A percentile compares a stretch with the other conserved stretches of the same genome.
These are phyloP conservation scores for Nosema muscidifuracis DNA, from an alignment of 371 early-diverging fungal genomes.

Conservation along the genomic window DNA sequence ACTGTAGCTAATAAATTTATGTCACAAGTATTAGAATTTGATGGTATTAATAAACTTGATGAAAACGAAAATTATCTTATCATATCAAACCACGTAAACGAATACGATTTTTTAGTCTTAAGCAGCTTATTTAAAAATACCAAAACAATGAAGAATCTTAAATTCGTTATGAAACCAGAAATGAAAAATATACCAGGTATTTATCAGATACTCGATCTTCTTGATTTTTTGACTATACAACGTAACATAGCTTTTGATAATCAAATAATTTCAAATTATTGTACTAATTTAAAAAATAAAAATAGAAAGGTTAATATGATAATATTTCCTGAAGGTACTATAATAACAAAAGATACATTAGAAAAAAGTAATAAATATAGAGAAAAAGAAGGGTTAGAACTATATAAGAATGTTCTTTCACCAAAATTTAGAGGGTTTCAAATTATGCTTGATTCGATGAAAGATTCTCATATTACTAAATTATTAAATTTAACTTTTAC, in stretches of 20 bases:
- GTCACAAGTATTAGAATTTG: not conserved
- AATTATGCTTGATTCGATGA: slow-evolving; percentile 19
- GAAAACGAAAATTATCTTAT: slow-evolving; percentile 34
- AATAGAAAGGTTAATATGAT: slow-evolving; percentile 43
- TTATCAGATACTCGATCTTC: slow-evolving; percentile 43
- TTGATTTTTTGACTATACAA: slow-evolving; percentile 52
- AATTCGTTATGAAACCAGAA: slow-evolving; percentile 52
- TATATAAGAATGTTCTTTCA: slow-evolving; percentile 68
- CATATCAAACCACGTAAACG: slow-evolving; percentile 59
- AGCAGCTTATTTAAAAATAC: slow-evolving; percentile 27
- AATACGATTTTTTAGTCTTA: slow-evolving; percentile 56
- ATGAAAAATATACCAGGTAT: slow-evolving; percentile 51
- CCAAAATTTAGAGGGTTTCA: slow-evolving; percentile 73
- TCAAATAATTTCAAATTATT: slow-evolving; percentile 47
- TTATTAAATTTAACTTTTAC: slow-evolving; percentile 59
- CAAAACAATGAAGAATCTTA: slow-evolving; percentile 21
- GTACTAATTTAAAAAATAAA: slow-evolving; percentile 1
- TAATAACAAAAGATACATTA: slow-evolving; percentile 33
- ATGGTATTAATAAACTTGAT: not conserved
- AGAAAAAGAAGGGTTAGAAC: slow-evolving; percentile 64
- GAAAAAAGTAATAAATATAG: slow-evolving; percentile 66
- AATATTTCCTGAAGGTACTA: slow-evolving; percentile 62
- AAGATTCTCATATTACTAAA: slow-evolving; percentile 38
- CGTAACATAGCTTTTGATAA: slow-evolving; percentile 52
- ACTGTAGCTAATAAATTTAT: not conserved